Conservation (phyloP, 2,329 filamentous ascomycete species). For the Aspergillus cejpii region DNA sequence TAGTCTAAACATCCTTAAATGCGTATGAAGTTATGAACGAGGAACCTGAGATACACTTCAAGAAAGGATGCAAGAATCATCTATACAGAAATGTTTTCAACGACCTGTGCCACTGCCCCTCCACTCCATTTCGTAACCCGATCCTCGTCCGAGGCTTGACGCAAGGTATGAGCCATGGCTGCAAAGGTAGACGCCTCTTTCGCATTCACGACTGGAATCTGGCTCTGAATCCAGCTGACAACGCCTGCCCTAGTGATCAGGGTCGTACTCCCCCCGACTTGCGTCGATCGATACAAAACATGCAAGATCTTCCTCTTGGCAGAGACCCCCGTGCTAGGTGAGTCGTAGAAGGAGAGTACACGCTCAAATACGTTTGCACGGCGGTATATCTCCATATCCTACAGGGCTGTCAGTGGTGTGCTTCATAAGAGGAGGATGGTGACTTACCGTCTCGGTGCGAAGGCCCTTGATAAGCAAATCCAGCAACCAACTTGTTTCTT, state of each 20-base stretch:
- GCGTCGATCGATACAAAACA: slow-evolving; percentile 59
- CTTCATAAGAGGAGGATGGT: neutral
- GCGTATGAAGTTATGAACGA: no score
- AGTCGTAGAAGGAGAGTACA: slow-evolving; percentile 61
- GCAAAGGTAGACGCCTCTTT: slow-evolving; percentile 40
- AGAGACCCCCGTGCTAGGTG: slow-evolving; percentile 55
- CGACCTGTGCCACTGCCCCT: slow-evolving; percentile 36
- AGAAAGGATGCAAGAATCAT: neutral
- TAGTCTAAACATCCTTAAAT: no score
- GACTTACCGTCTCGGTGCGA: slow-evolving; percentile 48
- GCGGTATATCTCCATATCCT: slow-evolving; percentile 47
- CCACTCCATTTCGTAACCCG: slow-evolving; percentile 62
- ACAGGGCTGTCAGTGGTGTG: slow-evolving; percentile 8
- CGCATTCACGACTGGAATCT: slow-evolving; percentile 47
- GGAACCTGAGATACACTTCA: slow-evolving; percentile 1
- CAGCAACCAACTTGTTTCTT: slow-evolving; percentile 69
- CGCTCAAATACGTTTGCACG: slow-evolving; percentile 66
- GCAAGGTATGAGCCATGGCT: slow-evolving; percentile 53
- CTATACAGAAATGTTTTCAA: slow-evolving; percentile 23
- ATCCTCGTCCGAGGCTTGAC: slow-evolving; percentile 60
- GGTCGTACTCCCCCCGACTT: slow-evolving; percentile 69
- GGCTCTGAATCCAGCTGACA: slow-evolving; percentile 66
- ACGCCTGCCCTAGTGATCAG: slow-evolving; percentile 69
- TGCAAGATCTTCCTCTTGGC: slow-evolving; percentile 58
- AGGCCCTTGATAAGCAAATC: slow-evolving; percentile 62